Conservation (phyloP, 345 rosid species). For the Noccaea caerulescens region DNA sequence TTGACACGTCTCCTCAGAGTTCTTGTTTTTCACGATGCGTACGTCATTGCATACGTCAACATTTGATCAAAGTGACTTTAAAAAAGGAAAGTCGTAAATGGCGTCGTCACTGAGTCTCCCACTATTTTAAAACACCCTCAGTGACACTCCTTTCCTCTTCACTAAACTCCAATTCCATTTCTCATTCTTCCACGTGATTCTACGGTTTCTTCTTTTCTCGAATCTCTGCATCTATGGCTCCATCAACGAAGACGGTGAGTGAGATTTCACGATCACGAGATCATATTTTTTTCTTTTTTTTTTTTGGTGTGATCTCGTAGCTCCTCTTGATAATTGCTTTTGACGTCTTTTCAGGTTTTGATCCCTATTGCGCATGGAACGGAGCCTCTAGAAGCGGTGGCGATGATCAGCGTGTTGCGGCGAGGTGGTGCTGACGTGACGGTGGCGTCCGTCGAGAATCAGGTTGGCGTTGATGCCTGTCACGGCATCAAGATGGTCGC, state of each 20-base stretch:
- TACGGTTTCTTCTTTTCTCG: constrained; percentile 33
- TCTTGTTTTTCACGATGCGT: not conserved
- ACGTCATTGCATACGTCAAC: constrained; percentile 35
- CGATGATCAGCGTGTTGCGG: constrained; percentile 73
- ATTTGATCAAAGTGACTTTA: constrained; percentile 16
- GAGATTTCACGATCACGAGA: not conserved
- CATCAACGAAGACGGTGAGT: constrained; percentile 57
- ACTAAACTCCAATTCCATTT: constrained; percentile 26
- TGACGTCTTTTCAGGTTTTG: constrained; percentile 62
- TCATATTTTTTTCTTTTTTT: not conserved
- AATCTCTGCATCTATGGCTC: constrained; percentile 54
- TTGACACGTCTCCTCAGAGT: not conserved
- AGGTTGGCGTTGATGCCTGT: constrained; percentile 69
- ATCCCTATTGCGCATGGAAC: constrained; percentile 92
- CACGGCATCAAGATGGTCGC: constrained; percentile 83
- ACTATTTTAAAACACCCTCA: constrained; percentile 32
- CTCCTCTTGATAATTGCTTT: not conserved
- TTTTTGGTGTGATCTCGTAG: constrained; percentile 16
- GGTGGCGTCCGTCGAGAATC: constrained; percentile 75
- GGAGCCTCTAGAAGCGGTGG: constrained; percentile 95
- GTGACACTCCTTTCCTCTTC: constrained; percentile 36
- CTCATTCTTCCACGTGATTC: constrained; percentile 23
- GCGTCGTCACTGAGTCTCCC: constrained; percentile 23
- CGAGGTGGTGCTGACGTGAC: constrained; percentile 86
- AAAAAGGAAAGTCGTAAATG: constrained; percentile 33